Evolutionary conservation across 2,329 filamentous ascomycete species (phyloP).

Genomic region (Monosporascus sp.): DNA sequence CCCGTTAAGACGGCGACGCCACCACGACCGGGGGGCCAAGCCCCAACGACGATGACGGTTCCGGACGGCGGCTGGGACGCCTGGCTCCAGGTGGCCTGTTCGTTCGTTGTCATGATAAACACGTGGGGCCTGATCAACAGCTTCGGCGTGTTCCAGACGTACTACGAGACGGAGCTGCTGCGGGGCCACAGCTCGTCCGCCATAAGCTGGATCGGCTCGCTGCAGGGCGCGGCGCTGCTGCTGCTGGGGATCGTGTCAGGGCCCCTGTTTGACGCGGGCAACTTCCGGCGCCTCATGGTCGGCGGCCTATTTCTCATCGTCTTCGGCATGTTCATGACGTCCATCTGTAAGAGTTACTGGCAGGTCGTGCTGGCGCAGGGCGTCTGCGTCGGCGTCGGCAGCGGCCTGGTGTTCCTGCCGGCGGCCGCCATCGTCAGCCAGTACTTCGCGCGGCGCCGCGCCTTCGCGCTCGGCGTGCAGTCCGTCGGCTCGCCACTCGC

Average conservation of each 20-base stretch:
- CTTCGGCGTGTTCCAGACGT: constrained; percentile 26
- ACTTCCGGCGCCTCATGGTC: constrained; percentile 20
- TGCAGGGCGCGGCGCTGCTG: constrained; percentile 27
- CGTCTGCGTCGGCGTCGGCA: constrained; percentile 16
- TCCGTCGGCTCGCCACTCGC: constrained; percentile 15
- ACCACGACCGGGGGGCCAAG: too few species aligned
- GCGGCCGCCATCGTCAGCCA: constrained; percentile 17
- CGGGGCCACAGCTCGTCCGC: constrained; percentile 11
- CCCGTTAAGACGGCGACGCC: not conserved
- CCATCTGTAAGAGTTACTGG: constrained; percentile 31
- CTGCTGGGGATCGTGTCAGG: constrained; percentile 27
- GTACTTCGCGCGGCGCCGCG: constrained; percentile 25
- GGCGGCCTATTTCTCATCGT: constrained; percentile 18
- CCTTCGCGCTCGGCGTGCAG: constrained; percentile 16
- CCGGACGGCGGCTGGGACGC: constrained; percentile 32
- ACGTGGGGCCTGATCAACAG: constrained; percentile 32
- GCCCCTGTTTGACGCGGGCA: constrained; percentile 27
- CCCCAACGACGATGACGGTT: constrained; percentile 1
- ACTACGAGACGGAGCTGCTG: constrained; percentile 15
- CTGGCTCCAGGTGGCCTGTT: constrained; percentile 36
- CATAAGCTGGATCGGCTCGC: constrained; percentile 26
- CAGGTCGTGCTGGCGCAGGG: constrained; percentile 23
- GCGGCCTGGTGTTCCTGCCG: constrained; percentile 17
- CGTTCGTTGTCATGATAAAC: constrained; percentile 28
- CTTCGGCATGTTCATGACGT: constrained; percentile 32